A percentile compares a stretch with the other conserved stretches of the same genome.
Conservation (phyloP, 441 rosid genomes). For the Pelargonium cotyledonis region DNA sequence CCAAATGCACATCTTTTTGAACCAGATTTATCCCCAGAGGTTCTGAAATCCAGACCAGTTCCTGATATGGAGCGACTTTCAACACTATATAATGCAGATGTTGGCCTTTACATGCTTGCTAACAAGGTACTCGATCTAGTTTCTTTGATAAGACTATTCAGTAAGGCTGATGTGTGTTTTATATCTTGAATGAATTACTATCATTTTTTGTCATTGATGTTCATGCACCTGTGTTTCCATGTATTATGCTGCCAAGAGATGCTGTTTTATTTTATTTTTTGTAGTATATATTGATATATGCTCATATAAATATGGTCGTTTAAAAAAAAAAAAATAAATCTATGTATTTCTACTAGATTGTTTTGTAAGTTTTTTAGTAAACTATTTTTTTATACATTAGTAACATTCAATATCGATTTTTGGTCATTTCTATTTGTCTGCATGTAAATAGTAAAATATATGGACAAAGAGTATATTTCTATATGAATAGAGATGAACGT, state of each 20-base stretch:
- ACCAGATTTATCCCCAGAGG: conserved; percentile 54
- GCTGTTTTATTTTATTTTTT: neutral
- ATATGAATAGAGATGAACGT: neutral
- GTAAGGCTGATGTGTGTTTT: neutral
- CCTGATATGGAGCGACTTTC: conserved; percentile 93
- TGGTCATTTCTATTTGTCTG: neutral
- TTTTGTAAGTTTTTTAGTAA: too few relatives aligned
- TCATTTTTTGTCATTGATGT: too few relatives aligned
- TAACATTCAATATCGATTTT: neutral
- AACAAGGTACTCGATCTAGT: conserved; percentile 55
- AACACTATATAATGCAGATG: conserved; percentile 86
- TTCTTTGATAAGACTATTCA: conserved; percentile 1
- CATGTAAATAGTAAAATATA: neutral
- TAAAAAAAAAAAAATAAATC: too few relatives aligned
- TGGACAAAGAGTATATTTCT: too few relatives aligned
- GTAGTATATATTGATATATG: neutral
- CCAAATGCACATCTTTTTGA: conserved; percentile 79
- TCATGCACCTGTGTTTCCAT: too few relatives aligned
- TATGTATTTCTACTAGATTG: too few relatives aligned
- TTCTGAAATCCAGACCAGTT: conserved; percentile 47
- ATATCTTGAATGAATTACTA: too few relatives aligned
- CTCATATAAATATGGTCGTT: too few relatives aligned
- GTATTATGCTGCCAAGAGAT: neutral
- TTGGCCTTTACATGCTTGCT: conserved; percentile 97
- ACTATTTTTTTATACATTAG: neutral